Conservation (phyloP, 2,329 filamentous ascomycete species). For the Cladosporium sp. region DNA sequence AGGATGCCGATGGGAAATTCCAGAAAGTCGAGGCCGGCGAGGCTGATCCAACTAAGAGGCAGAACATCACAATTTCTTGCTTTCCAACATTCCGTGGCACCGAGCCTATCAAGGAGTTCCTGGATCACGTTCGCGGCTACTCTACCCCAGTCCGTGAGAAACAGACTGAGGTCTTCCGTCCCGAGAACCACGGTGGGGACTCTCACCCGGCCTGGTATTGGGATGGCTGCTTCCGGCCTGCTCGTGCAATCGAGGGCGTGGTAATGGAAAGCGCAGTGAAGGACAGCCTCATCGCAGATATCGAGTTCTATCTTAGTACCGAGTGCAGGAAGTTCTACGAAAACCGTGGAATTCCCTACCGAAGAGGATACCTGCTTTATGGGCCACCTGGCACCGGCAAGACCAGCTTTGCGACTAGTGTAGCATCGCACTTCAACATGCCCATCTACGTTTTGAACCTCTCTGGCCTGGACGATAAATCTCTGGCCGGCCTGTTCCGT, state of each 20-base stretch:
- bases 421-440: constrained; percentile 55
- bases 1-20: background rate
- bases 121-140: constrained; percentile 1
- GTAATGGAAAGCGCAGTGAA: constrained; percentile 69
- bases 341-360: constrained; percentile 6
- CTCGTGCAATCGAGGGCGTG: constrained; percentile 71
- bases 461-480: constrained; percentile 60
- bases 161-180: background rate
- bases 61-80: constrained; percentile 3
- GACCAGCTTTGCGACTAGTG: constrained; percentile 96
- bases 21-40: constrained; percentile 9
- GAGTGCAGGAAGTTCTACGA: constrained; percentile 61
- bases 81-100: background rate
- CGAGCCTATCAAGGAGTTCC: constrained; percentile 1
- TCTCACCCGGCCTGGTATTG: constrained; percentile 60
- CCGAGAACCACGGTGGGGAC: background rate
- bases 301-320: constrained; percentile 74
- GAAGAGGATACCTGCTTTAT: constrained; percentile 85
- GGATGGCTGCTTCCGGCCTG: constrained; percentile 50
- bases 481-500: background rate
- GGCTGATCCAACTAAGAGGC: background rate
- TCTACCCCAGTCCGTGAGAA: background rate
- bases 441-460: constrained; percentile 4
- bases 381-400: constrained; percentile 95
- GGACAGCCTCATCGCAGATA: constrained; percentile 64